These are phyloP conservation scores for Aspergillus alliaceus DNA, from an alignment of 2,329 filamentous ascomycete species.

Conservation along the genomic window DNA sequence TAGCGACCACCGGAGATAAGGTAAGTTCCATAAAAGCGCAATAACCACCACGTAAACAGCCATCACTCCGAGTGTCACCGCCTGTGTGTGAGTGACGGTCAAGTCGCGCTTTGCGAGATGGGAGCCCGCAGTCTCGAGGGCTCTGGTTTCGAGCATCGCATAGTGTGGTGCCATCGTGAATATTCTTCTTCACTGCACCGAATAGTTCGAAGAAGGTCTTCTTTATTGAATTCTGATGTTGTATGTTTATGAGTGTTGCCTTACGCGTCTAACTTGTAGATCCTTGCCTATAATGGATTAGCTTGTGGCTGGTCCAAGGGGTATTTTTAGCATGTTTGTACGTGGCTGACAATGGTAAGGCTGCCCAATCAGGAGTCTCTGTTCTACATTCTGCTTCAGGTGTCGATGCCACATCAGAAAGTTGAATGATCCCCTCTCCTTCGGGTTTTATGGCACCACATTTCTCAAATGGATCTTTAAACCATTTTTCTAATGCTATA, in stretches of 20 bases:
- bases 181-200: background rate
- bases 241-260: constrained; percentile 6
- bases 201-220: background rate
- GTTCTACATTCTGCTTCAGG: background rate
- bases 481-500: constrained; percentile 14
- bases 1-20: constrained; percentile 70
- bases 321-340: constrained; percentile 22
- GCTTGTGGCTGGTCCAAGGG: constrained; percentile 14
- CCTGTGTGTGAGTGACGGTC: constrained; percentile 66
- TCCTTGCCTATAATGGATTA: constrained; percentile 15
- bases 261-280: constrained; percentile 22
- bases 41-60: constrained; percentile 71
- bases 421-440: too few species aligned
- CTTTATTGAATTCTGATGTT: constrained; percentile 2
- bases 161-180: constrained; percentile 31
- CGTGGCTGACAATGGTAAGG: constrained; percentile 6
- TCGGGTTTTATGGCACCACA: too few species aligned
- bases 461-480: too few species aligned
- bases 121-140: constrained; percentile 21
- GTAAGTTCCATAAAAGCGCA: constrained; percentile 75
- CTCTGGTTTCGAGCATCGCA: constrained; percentile 20
- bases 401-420: background rate
- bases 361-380: constrained; percentile 1
- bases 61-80: constrained; percentile 70
- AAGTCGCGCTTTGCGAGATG: constrained; percentile 55